Percentiles rank a stretch among this genome's conserved stretches.
phyloP scores from a whole-genome alignment of 805 yeast genomes.

The Scheffersomyces spartinae region DNA sequence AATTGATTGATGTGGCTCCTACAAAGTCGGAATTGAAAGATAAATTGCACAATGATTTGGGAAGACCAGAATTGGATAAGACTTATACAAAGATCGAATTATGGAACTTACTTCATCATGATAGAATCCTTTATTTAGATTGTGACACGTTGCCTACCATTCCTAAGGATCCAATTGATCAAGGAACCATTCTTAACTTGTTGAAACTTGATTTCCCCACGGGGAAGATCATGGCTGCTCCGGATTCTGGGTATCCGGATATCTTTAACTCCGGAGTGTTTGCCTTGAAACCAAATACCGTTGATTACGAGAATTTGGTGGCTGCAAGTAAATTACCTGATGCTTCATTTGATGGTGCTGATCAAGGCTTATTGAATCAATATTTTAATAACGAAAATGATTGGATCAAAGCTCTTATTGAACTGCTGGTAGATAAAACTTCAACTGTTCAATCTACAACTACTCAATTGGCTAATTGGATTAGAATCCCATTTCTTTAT shows the following conservation, averaged over 20 bases:
- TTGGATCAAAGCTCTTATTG: no score
- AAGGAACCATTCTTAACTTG: conserved; percentile 20
- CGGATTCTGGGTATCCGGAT: conserved; percentile 91
- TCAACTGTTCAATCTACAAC: no score
- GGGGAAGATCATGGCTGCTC: conserved; percentile 39
- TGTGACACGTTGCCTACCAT: conserved; percentile 46
- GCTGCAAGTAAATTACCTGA: conserved; percentile 11
- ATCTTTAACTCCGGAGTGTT: conserved; percentile 76
- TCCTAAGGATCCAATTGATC: no score
- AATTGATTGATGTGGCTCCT: conserved; percentile 16
- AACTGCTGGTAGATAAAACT: no score
- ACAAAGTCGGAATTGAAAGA: conserved; percentile 13
- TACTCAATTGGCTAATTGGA: conserved; percentile 36
- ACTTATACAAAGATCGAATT: conserved; percentile 46
- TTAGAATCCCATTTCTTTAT: conserved; percentile 63
- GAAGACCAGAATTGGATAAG: conserved; percentile 40
- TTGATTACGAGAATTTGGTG: conserved; percentile 30
- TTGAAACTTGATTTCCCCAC: conserved; percentile 13
- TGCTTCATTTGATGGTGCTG: conserved; percentile 72
- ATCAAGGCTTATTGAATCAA: conserved; percentile 81
- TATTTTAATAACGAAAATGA: conserved; percentile 40
- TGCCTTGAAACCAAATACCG: conserved; percentile 40
- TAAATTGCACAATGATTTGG: conserved; percentile 21
- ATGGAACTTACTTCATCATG: conserved; percentile 38
- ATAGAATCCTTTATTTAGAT: conserved; percentile 48